Evolutionary conservation across 192 early-diverging fungal genomes (phyloP).

Genomic region (Geranomyces variabilis): DNA sequence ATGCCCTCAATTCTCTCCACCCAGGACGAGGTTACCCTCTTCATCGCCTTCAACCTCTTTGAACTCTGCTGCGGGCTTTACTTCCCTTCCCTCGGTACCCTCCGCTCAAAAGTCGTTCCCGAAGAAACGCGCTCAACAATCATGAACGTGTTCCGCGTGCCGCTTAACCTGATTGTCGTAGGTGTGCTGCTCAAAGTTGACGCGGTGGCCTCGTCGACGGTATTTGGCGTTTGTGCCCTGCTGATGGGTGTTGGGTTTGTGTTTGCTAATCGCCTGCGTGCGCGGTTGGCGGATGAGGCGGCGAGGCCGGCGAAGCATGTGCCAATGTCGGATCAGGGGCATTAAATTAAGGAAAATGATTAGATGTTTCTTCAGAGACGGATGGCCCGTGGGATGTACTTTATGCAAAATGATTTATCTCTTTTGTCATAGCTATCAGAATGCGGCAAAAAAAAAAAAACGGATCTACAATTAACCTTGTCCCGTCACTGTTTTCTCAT

Average conservation of each 20-base stretch:
- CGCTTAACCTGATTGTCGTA: slow-evolving; percentile 58
- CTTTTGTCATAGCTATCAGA: too few species aligned
- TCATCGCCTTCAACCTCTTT: slow-evolving; percentile 49
- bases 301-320: not conserved
- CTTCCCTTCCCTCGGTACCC: slow-evolving; percentile 49
- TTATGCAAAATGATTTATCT: too few species aligned
- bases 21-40: slow-evolving; percentile 33
- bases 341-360: too few species aligned
- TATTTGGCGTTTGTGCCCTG: slow-evolving; percentile 33
- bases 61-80: slow-evolving; percentile 51
- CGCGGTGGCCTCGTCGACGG: not conserved
- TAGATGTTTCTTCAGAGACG: too few species aligned
- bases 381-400: too few species aligned
- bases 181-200: slow-evolving; percentile 38
- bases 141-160: slow-evolving; percentile 57
- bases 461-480: too few species aligned
- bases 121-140: slow-evolving; percentile 51
- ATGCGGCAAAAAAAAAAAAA: too few species aligned
- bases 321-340: not conserved
- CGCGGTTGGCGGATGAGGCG: not conserved
- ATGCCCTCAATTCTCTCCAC: not conserved
- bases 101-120: slow-evolving; percentile 45
- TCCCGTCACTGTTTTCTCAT: too few species aligned
- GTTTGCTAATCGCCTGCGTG: slow-evolving; percentile 20
- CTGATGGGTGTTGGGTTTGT: slow-evolving; percentile 13